phyloP scores from a whole-genome alignment of 164 flowering plant species.

The Nymphaea thermarum region DNA sequence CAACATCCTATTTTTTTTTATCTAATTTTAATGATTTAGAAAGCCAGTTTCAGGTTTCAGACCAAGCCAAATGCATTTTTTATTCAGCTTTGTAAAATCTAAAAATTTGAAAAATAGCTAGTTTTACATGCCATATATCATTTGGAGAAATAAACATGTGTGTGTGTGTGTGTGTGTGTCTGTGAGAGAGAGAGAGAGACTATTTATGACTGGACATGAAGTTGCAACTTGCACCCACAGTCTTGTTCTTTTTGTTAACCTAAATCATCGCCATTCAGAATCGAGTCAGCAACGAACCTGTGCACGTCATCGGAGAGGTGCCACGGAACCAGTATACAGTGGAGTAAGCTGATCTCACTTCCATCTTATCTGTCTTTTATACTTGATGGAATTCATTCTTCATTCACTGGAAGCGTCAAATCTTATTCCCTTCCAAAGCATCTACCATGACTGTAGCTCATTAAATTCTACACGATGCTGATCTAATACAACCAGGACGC shows the following conservation, averaged over 20 bases:
- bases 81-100: too few relatives aligned
- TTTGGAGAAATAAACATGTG: neutral
- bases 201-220: too few relatives aligned
- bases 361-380: neutral
- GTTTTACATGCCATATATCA: too few relatives aligned
- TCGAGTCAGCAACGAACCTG: neutral
- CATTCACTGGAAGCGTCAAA: too few relatives aligned
- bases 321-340: neutral
- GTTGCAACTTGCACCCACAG: neutral
- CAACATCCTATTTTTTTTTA: too few relatives aligned
- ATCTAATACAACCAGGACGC: conserved; percentile 27
- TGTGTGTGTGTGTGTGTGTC: neutral
- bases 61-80: too few relatives aligned
- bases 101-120: too few relatives aligned
- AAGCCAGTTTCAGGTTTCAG: too few relatives aligned
- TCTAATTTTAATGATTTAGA: too few relatives aligned
- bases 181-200: neutral
- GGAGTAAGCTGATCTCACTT: neutral
- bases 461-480: too few relatives aligned
- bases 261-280: neutral
- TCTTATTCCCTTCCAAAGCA: too few relatives aligned
- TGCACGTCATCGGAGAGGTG: neutral
- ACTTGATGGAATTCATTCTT: neutral
- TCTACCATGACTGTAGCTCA: too few relatives aligned
- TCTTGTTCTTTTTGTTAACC: neutral